phyloP scores from a whole-genome alignment of 1,284 basidiomycete genomes.

The Trichosporon sp. region DNA sequence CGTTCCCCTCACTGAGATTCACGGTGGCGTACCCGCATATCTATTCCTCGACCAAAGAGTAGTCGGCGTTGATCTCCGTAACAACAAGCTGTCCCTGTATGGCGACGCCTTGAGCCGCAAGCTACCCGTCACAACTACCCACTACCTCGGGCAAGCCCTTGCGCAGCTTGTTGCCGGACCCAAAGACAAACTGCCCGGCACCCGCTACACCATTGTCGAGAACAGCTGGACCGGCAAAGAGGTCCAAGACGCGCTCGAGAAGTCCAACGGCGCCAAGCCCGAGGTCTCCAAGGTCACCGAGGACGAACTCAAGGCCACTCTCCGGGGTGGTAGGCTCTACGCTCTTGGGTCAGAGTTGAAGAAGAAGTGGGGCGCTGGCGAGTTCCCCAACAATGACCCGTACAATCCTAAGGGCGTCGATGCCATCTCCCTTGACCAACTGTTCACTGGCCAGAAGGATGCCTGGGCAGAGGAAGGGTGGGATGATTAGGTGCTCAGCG shows the following conservation, averaged over 20 bases:
- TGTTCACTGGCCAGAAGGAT: background rate
- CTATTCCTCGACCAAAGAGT: background rate
- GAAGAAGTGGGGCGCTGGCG: constrained; percentile 70
- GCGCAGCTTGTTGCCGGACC: constrained; percentile 3
- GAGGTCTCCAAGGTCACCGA: background rate
- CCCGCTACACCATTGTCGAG: constrained; percentile 8
- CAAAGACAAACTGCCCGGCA: background rate
- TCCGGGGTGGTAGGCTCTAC: constrained; percentile 36
- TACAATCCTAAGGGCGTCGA: constrained; percentile 47
- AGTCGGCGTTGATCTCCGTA: constrained; percentile 10
- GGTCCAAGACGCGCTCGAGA: constrained; percentile 2
- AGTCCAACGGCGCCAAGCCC: background rate
- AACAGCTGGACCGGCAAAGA: constrained; percentile 5
- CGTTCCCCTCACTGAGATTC: constrained; percentile 8
- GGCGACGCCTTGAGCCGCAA: background rate
- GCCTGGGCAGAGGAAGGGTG: background rate
- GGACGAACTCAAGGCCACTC: constrained; percentile 1
- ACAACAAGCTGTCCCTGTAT: constrained; percentile 12
- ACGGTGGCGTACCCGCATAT: constrained; percentile 14
- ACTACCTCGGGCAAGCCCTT: constrained; percentile 7
- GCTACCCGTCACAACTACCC: constrained; percentile 2
- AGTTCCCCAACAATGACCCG: constrained; percentile 76
- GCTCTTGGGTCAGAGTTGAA: constrained; percentile 68
- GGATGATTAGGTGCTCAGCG: too few relatives aligned
- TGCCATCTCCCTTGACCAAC: background rate